Percentiles rank a stretch among this genome's conserved stretches.
Conservation (phyloP, 2,329 filamentous ascomycete species). For the Rugonectria rugulosa region DNA sequence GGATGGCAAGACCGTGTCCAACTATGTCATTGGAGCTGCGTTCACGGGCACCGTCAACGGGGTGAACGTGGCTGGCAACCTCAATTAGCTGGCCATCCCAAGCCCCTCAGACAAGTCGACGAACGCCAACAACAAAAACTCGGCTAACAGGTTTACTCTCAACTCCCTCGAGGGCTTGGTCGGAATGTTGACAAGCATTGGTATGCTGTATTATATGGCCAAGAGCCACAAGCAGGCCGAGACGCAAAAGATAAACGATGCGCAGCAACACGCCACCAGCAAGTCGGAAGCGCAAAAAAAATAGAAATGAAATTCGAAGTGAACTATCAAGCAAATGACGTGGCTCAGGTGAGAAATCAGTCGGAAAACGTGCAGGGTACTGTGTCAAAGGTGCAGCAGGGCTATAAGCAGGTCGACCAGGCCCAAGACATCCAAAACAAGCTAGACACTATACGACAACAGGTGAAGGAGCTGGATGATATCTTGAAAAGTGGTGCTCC, state of each 20-base stretch:
- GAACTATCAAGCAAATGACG: neutral
- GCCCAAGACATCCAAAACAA: neutral
- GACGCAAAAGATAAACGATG: neutral
- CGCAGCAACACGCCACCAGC: neutral
- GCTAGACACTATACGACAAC: neutral
- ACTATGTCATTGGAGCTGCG: neutral
- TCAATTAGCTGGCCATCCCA: conserved; percentile 2
- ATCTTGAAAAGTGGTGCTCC: neutral
- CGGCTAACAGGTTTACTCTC: neutral
- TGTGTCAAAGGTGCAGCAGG: neutral
- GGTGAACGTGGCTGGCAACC: neutral
- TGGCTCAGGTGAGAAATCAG: neutral
- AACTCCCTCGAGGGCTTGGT: neutral
- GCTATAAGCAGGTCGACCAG: neutral
- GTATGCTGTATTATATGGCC: neutral
- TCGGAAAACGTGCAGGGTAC: neutral
- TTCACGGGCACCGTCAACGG: conserved; percentile 1
- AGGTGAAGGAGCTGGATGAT: neutral
- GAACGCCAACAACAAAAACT: neutral
- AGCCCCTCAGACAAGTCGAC: neutral
- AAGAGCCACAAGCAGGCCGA: neutral
- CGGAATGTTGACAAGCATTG: neutral
- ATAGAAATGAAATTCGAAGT: neutral
- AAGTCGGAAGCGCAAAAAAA: neutral
- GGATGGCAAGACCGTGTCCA: neutral